phyloP scores from a whole-genome alignment of 2,329 filamentous ascomycete genomes.

The Colletotrichum sp. region DNA sequence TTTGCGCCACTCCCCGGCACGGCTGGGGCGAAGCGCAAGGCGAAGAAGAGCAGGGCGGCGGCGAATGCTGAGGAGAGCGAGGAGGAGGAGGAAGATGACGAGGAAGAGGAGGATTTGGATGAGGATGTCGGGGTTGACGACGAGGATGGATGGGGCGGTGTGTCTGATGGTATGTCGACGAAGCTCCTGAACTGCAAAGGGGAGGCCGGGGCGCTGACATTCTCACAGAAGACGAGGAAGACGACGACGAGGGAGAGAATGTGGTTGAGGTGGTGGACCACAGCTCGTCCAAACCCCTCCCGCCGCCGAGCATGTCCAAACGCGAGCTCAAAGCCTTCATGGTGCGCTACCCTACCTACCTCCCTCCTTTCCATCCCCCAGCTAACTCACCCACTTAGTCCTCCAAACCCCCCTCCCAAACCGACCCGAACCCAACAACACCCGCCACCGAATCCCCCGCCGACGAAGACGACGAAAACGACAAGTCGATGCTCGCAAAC shows the following conservation, averaged over 20 bases:
- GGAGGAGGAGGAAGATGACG: conserved; percentile 22
- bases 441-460: conserved; percentile 28
- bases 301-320: conserved; percentile 59
- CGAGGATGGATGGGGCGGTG: conserved; percentile 65
- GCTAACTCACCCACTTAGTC: conserved; percentile 35
- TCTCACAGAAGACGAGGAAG: conserved; percentile 19
- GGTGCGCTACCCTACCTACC: conserved; percentile 43
- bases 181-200: neutral
- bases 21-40: conserved; percentile 5
- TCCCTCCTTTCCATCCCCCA: neutral
- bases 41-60: conserved; percentile 19
- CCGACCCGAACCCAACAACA: conserved; percentile 23
- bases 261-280: conserved; percentile 69
- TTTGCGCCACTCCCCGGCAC: conserved; percentile 72
- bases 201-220: neutral
- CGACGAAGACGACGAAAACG: conserved; percentile 57
- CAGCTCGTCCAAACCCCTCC: conserved; percentile 43
- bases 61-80: conserved; percentile 23
- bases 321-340: conserved; percentile 81
- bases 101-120: conserved; percentile 33
- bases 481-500: conserved; percentile 78
- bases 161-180: conserved; percentile 43
- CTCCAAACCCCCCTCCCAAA: conserved; percentile 52
- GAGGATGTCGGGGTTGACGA: conserved; percentile 32
- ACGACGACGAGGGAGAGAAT: conserved; percentile 28